Conservation (phyloP, 2,329 filamentous ascomycete species). For the Cryphonectria japonica region DNA sequence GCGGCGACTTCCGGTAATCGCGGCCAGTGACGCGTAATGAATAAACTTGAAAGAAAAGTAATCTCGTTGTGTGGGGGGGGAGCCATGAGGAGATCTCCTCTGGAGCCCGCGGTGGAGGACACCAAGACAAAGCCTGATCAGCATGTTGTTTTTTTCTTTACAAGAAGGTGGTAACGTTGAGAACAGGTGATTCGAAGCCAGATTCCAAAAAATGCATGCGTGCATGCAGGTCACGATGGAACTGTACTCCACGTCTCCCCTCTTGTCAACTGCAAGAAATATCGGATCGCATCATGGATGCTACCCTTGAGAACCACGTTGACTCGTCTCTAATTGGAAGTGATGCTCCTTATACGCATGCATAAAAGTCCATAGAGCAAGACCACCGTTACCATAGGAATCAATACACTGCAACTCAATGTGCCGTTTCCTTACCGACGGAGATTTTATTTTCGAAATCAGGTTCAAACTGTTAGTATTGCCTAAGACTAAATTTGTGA, state of each 20-base stretch:
- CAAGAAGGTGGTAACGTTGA: neutral
- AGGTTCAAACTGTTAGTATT: too few species aligned
- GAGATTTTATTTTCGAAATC: neutral
- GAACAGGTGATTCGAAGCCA: neutral
- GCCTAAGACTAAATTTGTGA: too few species aligned
- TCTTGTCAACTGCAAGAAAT: too few species aligned
- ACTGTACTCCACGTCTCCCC: neutral
- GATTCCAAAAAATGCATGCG: neutral
- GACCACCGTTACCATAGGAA: too few species aligned
- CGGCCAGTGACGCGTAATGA: neutral
- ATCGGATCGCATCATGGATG: neutral
- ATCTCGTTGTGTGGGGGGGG: neutral
- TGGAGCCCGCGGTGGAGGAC: neutral
- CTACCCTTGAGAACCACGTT: neutral
- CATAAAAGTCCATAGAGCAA: neutral
- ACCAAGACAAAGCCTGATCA: neutral
- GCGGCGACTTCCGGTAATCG: neutral
- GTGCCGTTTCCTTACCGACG: neutral
- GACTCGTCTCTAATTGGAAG: neutral
- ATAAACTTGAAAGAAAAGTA: neutral
- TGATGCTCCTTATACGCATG: neutral
- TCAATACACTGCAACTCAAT: too few species aligned
- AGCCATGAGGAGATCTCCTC: neutral
- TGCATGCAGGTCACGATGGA: neutral
- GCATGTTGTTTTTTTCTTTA: neutral